Evolutionary conservation across 805 yeast genomes (phyloP).

Genomic region (Candida loeiensis): DNA sequence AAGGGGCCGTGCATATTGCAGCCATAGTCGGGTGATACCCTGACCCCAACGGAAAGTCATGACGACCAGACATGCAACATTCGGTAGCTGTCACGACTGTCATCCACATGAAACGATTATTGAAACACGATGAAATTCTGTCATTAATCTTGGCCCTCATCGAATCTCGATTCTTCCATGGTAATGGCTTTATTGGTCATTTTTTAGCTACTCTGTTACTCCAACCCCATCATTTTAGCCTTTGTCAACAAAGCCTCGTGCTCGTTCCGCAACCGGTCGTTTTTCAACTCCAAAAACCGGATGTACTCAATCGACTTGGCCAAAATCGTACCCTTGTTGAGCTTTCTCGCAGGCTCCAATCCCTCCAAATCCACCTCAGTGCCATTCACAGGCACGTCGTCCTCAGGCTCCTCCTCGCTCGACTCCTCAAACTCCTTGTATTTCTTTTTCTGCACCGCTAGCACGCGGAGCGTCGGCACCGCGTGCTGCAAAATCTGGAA

Average conservation of each 20-base stretch:
- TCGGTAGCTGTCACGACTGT: too few species aligned
- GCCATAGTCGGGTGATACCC: background rate
- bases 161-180: too few species aligned
- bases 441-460: constrained; percentile 20
- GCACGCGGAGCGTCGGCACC: constrained; percentile 37
- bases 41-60: too few species aligned
- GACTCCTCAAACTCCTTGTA: constrained; percentile 14
- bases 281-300: constrained; percentile 62
- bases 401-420: constrained; percentile 13
- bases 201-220: constrained; percentile 3
- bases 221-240: constrained; percentile 35
- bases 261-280: constrained; percentile 49
- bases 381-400: constrained; percentile 5
- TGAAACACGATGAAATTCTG: too few species aligned
- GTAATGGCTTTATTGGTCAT: background rate
- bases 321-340: constrained; percentile 74
- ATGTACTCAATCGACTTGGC: constrained; percentile 81
- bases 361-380: constrained; percentile 57
- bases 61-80: too few species aligned
- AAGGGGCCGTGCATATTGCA: too few species aligned
- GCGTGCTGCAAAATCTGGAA: constrained; percentile 35
- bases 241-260: constrained; percentile 43
- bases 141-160: too few species aligned
- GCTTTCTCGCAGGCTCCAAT: constrained; percentile 66
- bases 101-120: too few species aligned